Base-by-base conservation (phyloP, 2,329 filamentous ascomycete species). In the Clarireedia paspali region DNA sequence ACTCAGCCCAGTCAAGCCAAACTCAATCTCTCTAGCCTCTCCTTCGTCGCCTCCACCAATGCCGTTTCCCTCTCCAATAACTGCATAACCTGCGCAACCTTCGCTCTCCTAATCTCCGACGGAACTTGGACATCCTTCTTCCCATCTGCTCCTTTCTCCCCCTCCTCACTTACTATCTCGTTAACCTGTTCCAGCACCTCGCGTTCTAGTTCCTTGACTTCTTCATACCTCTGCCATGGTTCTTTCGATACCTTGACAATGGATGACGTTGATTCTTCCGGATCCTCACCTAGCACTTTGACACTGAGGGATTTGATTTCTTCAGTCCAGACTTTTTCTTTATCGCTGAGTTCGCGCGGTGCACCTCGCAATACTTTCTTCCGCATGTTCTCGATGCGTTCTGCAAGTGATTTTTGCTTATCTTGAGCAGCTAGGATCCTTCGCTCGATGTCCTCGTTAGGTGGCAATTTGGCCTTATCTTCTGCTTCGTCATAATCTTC, bases 1-100 rank as follows among this genome's bases (percentile, higher is more conserved):
- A 17, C 23, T 9, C 52, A 20, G 38, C 53, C 14, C 14, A 38
- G 14, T 30, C 9, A 56, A 20, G 38, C 53, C 52, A 68, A 56
- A 45, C 59, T 73, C 53, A 89, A 71, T 59, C 75, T 78, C 68
- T 85, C 81, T 60, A 89, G 70, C 56, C 85, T 76, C 56, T 75
- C 75, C 62, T 78, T 83, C 23, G 87, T 79, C 23, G 82, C 85
- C 62, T 88, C 84, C 6, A 89, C 81, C 64, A 89, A 70, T 5
- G 83, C 83, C 47, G 80, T 80, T 71, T 89, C 85, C 27, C 85
- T 74, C 56, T 85, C 82, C 61, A 89, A 71, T 58, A 88, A 69
- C 27, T 72, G 72, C 70, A 82, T 82, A 23, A 89, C 82, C 67
- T 87, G 79, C 56, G 75, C 75, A 61, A 88, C 70, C 71, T 87